phyloP scores from a whole-genome alignment of 2,329 filamentous ascomycete genomes.

The Microcyclosporella mali region DNA sequence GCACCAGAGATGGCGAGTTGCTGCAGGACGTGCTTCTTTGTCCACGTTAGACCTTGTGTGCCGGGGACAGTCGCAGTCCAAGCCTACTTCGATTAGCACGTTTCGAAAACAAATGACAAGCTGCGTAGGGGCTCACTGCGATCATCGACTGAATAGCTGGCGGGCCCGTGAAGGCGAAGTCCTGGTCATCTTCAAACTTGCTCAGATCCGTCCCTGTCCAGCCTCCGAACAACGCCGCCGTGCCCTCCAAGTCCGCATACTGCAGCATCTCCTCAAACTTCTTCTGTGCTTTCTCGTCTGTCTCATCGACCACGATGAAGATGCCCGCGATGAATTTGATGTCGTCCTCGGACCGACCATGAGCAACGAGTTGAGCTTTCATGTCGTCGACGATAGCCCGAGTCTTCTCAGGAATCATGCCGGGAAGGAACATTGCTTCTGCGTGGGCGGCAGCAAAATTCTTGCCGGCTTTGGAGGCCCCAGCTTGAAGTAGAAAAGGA shows the following conservation, averaged over 20 bases:
- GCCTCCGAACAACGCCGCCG: constrained; percentile 42
- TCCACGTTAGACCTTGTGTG: constrained; percentile 39
- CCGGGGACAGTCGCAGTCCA: constrained; percentile 42
- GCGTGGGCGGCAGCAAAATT: constrained; percentile 41
- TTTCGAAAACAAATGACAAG: too few relatives aligned
- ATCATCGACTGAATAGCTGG: constrained; percentile 41
- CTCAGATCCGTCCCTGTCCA: constrained; percentile 44
- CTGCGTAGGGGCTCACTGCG: constrained; percentile 9
- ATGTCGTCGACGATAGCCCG: constrained; percentile 39
- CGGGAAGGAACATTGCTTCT: constrained; percentile 44
- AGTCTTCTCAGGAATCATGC: constrained; percentile 39
- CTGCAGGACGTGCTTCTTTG: constrained; percentile 40
- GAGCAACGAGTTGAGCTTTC: constrained; percentile 33
- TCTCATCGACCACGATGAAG: constrained; percentile 40
- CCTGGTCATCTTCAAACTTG: constrained; percentile 39
- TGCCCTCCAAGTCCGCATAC: constrained; percentile 43
- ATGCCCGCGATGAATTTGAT: constrained; percentile 44
- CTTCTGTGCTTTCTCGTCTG: constrained; percentile 39
- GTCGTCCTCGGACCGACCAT: constrained; percentile 35
- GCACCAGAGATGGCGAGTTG: constrained; percentile 39
- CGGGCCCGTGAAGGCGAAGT: constrained; percentile 37
- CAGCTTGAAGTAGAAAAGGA: constrained; percentile 50
- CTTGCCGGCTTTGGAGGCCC: constrained; percentile 42
- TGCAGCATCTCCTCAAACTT: constrained; percentile 39
- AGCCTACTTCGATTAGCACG: too few relatives aligned